A percentile compares a stretch with the other conserved stretches of the same genome.
These are phyloP conservation scores for Penicillium angulare DNA, from an alignment of 495 filamentous ascomycete genomes.

Conservation along the genomic window DNA sequence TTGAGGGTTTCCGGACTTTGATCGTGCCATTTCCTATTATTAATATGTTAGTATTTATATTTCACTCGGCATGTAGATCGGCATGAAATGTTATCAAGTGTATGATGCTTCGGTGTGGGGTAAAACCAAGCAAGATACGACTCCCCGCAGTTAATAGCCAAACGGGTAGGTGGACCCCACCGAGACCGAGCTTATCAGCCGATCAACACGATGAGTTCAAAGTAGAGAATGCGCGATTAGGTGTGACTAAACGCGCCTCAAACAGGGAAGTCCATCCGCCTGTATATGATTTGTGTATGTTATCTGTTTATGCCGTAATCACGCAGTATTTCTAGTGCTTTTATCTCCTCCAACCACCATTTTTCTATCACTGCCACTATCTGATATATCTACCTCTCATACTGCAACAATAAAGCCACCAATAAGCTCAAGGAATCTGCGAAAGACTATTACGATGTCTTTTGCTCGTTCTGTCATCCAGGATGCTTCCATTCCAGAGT, in stretches of 20 bases:
- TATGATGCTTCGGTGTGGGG: neutral
- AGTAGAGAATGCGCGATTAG: neutral
- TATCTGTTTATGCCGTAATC: neutral
- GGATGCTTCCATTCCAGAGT: slow-evolving; percentile 14
- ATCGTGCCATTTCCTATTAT: too few relatives aligned
- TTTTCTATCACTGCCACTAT: too few relatives aligned
- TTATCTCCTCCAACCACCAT: neutral
- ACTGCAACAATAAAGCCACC: neutral
- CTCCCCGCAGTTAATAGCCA: neutral
- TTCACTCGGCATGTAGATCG: too few relatives aligned
- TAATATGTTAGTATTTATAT: too few relatives aligned
- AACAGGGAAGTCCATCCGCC: slow-evolving; percentile 19
- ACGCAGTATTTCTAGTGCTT: neutral
- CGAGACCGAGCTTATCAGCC: slow-evolving; percentile 8
- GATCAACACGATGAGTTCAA: neutral
- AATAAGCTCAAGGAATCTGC: neutral
- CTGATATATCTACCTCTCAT: too few relatives aligned
- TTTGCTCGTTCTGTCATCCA: slow-evolving; percentile 20
- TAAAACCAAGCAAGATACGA: neutral
- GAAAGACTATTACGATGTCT: slow-evolving; percentile 23
- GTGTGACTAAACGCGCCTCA: slow-evolving; percentile 1
- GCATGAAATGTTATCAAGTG: too few relatives aligned
- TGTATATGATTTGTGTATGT: slow-evolving; percentile 13
- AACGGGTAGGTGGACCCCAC: slow-evolving; percentile 20
- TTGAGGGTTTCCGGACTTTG: too few relatives aligned